These are phyloP conservation scores for Takashimella koratensis DNA, from an alignment of 1,284 basidiomycete genomes.

Conservation along the genomic window DNA sequence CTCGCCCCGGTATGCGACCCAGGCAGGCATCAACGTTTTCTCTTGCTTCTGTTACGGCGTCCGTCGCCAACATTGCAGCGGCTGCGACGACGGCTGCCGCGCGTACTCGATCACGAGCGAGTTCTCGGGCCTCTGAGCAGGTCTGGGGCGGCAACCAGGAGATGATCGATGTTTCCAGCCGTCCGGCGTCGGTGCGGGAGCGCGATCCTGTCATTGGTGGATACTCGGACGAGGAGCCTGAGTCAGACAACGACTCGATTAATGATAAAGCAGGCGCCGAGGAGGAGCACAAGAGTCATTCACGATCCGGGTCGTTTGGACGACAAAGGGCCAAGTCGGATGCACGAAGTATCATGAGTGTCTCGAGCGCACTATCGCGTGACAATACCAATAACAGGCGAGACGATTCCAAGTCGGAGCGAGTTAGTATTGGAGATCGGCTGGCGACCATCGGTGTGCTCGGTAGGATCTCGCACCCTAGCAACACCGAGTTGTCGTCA, in stretches of 20 bases:
- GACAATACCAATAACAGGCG: background rate
- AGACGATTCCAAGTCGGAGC: constrained; percentile 5
- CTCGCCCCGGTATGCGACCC: constrained; percentile 43
- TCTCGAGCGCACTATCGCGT: constrained; percentile 13
- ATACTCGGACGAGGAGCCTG: constrained; percentile 20
- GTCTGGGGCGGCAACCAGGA: constrained; percentile 44
- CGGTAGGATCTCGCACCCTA: background rate
- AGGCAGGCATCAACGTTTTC: constrained; percentile 72
- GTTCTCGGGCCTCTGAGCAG: constrained; percentile 54
- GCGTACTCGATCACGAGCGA: constrained; percentile 33
- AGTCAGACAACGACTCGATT: constrained; percentile 5
- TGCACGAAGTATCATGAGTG: constrained; percentile 36
- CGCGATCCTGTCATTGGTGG: constrained; percentile 7
- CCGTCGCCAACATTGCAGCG: constrained; percentile 55
- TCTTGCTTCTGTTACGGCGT: constrained; percentile 70
- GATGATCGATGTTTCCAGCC: constrained; percentile 43
- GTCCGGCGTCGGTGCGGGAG: constrained; percentile 42
- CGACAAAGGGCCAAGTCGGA: constrained; percentile 34
- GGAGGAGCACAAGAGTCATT: constrained; percentile 28
- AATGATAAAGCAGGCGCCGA: constrained; percentile 43
- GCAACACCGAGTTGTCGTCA: background rate
- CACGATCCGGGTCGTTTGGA: constrained; percentile 28
- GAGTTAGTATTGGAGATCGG: constrained; percentile 13
- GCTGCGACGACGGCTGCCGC: constrained; percentile 36
- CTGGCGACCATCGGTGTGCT: constrained; percentile 11